Evolutionary conservation across 495 filamentous ascomycete species (phyloP).

Genomic region (Platismatia glauca): DNA sequence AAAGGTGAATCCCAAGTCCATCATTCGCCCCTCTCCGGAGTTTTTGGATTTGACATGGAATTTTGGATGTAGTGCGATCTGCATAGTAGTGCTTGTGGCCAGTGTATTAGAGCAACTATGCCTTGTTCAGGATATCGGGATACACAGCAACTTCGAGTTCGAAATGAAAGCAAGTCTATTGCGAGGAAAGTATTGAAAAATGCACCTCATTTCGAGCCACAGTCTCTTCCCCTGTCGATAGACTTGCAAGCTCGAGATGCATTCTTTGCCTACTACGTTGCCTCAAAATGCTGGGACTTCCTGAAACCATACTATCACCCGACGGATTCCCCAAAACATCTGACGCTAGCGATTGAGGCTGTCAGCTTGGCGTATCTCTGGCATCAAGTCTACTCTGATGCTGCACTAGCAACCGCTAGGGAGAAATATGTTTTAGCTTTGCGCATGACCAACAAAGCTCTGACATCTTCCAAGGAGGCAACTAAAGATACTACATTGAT

Average conservation of each 20-base stretch:
- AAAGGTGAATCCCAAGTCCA: not conserved
- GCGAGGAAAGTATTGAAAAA: not conserved
- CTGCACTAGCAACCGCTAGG: conserved; percentile 8
- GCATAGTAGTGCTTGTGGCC: conserved; percentile 15
- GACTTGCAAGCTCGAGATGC: conserved; percentile 16
- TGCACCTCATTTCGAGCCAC: not conserved
- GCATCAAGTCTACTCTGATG: conserved; percentile 6
- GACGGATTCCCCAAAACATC: conserved; percentile 3
- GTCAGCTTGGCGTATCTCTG: conserved; percentile 23
- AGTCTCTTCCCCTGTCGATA: not conserved
- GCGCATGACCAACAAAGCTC: conserved; percentile 13
- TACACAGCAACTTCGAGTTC: conserved; percentile 10
- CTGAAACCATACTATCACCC: conserved; percentile 12
- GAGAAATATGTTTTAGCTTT: conserved; percentile 19
- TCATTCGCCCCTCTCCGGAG: not conserved
- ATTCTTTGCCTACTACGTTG: conserved; percentile 23
- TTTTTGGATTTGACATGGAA: not conserved
- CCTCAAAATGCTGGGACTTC: conserved; percentile 18
- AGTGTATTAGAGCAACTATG: conserved; percentile 26
- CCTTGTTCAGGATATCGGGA: conserved; percentile 11
- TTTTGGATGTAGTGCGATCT: conserved; percentile 13
- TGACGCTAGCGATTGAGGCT: conserved; percentile 20
- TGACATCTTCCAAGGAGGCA: conserved; percentile 6
- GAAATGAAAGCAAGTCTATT: conserved; percentile 4
- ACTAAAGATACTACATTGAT: conserved; percentile 20